Percentiles rank a stretch among this genome's conserved stretches.
These are phyloP conservation scores for Hypoxylon subgilvum DNA, from an alignment of 495 filamentous ascomycete species.

Conservation along the genomic window DNA sequence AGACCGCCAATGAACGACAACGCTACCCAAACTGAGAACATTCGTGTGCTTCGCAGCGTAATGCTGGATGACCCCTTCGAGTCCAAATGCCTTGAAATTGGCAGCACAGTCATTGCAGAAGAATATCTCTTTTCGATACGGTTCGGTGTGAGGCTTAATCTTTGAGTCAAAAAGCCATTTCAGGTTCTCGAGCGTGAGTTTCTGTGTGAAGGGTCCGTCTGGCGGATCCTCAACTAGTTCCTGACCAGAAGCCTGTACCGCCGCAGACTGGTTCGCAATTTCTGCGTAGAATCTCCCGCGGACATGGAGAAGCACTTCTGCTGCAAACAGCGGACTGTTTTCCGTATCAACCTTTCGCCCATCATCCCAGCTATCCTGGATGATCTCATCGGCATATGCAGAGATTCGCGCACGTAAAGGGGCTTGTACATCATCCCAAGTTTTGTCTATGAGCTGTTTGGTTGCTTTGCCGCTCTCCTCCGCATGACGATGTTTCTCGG, in stretches of 20 bases:
- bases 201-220: constrained; percentile 60
- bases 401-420: constrained; percentile 65
- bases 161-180: constrained; percentile 82
- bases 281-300: constrained; percentile 67
- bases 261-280: constrained; percentile 56
- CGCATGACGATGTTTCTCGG: constrained; percentile 18
- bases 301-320: constrained; percentile 67
- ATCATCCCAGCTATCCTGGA: constrained; percentile 62
- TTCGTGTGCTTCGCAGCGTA: constrained; percentile 80
- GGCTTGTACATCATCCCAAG: constrained; percentile 71
- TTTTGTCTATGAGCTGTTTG: constrained; percentile 64
- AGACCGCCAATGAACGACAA: constrained; percentile 75
- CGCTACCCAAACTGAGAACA: constrained; percentile 67
- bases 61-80: constrained; percentile 80
- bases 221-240: constrained; percentile 51
- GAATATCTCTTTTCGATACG: constrained; percentile 70
- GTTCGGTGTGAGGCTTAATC: constrained; percentile 68
- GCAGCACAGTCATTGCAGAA: constrained; percentile 72
- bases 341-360: constrained; percentile 63
- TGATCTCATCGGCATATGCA: constrained; percentile 67
- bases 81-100: constrained; percentile 68
- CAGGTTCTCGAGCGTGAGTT: constrained; percentile 80
- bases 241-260: constrained; percentile 51
- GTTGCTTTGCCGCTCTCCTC: constrained; percentile 49
- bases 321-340: constrained; percentile 67